Conservation (phyloP, 106 monocot genomes). For the Alisma plantagoaquatica region DNA sequence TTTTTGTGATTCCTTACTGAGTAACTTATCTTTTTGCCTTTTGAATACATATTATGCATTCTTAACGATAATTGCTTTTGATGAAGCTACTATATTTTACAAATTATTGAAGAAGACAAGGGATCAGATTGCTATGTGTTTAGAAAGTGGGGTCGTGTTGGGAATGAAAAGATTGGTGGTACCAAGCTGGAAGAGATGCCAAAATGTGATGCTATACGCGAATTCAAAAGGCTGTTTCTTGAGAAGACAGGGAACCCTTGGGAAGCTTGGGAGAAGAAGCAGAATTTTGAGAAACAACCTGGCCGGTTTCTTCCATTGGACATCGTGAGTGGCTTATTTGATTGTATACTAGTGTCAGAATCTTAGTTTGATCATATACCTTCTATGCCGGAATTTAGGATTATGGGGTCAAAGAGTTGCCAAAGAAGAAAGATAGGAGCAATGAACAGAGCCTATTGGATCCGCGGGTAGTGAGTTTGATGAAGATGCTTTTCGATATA, state of each 20-base stretch:
- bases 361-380: too few relatives aligned
- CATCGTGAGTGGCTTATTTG: constrained; percentile 39
- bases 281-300: constrained; percentile 74
- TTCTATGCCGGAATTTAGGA: constrained; percentile 41
- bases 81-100: constrained; percentile 94
- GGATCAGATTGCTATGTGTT: constrained; percentile 85
- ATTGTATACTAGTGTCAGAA: neutral
- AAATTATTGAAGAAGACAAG: constrained; percentile 91
- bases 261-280: constrained; percentile 85
- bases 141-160: constrained; percentile 97
- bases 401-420: constrained; percentile 73
- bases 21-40: too few relatives aligned
- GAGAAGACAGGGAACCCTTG: constrained; percentile 96
- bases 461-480: constrained; percentile 51
- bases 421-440: constrained; percentile 46
- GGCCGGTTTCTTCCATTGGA: constrained; percentile 89
- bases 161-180: constrained; percentile 92
- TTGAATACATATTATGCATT: too few relatives aligned
- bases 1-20: too few relatives aligned
- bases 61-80: too few relatives aligned
- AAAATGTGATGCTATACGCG: constrained; percentile 58
- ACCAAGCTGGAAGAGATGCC: constrained; percentile 66
- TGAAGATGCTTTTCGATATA: constrained; percentile 96
- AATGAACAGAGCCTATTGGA: constrained; percentile 43
- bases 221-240: constrained; percentile 90